Conservation (phyloP, 495 filamentous ascomycete species). For the Hypoxylon crocopeplum region DNA sequence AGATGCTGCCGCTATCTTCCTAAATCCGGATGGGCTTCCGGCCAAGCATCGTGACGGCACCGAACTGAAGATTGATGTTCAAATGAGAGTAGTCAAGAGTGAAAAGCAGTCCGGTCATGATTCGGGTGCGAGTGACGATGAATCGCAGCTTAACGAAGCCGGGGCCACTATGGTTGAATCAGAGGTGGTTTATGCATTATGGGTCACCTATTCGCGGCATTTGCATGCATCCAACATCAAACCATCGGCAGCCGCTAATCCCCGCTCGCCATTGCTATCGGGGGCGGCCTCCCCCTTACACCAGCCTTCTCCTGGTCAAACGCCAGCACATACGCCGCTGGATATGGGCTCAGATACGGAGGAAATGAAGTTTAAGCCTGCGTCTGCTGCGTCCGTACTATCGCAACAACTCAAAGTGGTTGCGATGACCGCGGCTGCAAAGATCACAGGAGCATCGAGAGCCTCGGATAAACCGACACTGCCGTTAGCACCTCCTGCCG, state of each 20-base stretch:
- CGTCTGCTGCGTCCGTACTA: slow-evolving; percentile 63
- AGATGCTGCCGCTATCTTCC: slow-evolving; percentile 76
- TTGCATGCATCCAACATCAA: slow-evolving; percentile 70
- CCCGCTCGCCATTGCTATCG: slow-evolving; percentile 64
- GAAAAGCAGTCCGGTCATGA: slow-evolving; percentile 59
- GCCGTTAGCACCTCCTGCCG: slow-evolving; percentile 27
- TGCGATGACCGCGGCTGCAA: slow-evolving; percentile 57
- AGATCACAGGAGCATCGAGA: slow-evolving; percentile 50
- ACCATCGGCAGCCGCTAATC: slow-evolving; percentile 55
- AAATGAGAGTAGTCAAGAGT: slow-evolving; percentile 94
- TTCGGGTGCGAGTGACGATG: slow-evolving; percentile 59
- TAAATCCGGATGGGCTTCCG: slow-evolving; percentile 79
- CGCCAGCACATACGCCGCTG: slow-evolving; percentile 56
- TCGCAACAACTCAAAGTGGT: slow-evolving; percentile 79
- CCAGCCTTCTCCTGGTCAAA: slow-evolving; percentile 81
- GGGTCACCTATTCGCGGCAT: slow-evolving; percentile 95
- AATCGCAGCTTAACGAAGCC: slow-evolving; percentile 46
- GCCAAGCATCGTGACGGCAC: slow-evolving; percentile 89
- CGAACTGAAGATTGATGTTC: slow-evolving; percentile 90
- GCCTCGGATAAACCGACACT: slow-evolving; percentile 45
- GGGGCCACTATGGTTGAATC: slow-evolving; percentile 47
- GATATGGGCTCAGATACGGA: slow-evolving; percentile 61
- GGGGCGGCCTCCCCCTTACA: slow-evolving; percentile 70
- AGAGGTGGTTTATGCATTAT: slow-evolving; percentile 91
- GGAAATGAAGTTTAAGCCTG: slow-evolving; percentile 39